These are phyloP conservation scores for Aotearoamyces nothofagi DNA, from an alignment of 2,329 filamentous ascomycete species.

Conservation along the genomic window DNA sequence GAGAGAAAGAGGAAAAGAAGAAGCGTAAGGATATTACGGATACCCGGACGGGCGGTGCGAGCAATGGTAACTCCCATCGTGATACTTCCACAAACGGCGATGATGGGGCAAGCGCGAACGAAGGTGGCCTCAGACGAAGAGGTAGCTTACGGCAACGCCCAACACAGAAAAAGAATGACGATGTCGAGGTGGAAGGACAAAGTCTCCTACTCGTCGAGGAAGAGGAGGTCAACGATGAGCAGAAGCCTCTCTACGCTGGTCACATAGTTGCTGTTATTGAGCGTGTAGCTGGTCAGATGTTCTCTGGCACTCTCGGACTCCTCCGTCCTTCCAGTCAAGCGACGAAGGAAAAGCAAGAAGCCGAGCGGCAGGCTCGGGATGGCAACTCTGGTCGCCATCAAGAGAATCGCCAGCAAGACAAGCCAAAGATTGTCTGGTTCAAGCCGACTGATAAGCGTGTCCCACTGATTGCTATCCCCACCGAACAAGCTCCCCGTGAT, in stretches of 20 bases:
- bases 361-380: constrained; percentile 82
- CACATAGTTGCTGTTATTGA: constrained; percentile 97
- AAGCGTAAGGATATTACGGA: constrained; percentile 98
- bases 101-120: constrained; percentile 42
- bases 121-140: constrained; percentile 80
- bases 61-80: constrained; percentile 45
- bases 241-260: constrained; percentile 92
- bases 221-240: constrained; percentile 96
- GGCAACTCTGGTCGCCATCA: constrained; percentile 56
- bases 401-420: constrained; percentile 77
- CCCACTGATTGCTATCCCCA: constrained; percentile 92
- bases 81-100: constrained; percentile 45
- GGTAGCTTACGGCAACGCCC: constrained; percentile 93
- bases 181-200: constrained; percentile 96
- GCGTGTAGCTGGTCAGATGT: constrained; percentile 96
- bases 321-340: constrained; percentile 94
- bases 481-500: constrained; percentile 90
- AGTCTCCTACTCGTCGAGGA: constrained; percentile 93
- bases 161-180: constrained; percentile 99
- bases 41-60: constrained; percentile 63
- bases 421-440: constrained; percentile 99
- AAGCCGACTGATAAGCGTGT: constrained; percentile 99
- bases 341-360: constrained; percentile 98
- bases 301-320: constrained; percentile 87
- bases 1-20: constrained; percentile 99